These are phyloP conservation scores for Sporothrix variecibatus DNA, from an alignment of 2,329 filamentous ascomycete genomes.

Conservation along the genomic window DNA sequence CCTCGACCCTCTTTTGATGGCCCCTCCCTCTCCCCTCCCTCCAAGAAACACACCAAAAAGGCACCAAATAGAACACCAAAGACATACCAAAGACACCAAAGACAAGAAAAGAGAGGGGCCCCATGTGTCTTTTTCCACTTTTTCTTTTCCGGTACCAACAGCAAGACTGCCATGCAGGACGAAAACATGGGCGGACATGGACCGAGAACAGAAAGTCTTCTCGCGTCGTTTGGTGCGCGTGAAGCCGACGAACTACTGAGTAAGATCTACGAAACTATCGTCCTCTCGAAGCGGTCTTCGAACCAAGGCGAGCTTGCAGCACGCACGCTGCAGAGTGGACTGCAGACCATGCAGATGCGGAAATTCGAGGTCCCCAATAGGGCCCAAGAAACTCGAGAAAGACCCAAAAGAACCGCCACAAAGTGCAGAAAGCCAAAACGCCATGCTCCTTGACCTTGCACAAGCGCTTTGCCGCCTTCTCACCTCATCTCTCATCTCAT, in stretches of 20 bases:
- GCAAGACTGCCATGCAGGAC: background rate
- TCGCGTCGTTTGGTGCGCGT: background rate
- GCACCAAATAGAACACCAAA: background rate
- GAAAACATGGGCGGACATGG: background rate
- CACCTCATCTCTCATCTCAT: background rate
- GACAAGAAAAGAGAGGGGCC: background rate
- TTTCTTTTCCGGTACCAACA: background rate
- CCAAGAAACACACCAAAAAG: background rate
- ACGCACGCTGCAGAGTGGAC: conserved; percentile 2
- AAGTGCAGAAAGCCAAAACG: background rate
- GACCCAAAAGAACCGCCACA: background rate
- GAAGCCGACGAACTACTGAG: background rate
- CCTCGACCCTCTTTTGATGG: background rate
- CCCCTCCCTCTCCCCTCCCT: background rate
- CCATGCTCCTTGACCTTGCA: background rate
- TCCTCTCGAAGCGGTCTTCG: background rate
- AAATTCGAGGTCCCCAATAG: background rate
- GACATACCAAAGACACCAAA: background rate
- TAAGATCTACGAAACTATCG: too few species aligned
- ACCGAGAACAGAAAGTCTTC: background rate
- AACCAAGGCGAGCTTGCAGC: conserved; percentile 13
- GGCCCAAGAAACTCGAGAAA: background rate
- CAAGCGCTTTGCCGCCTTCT: background rate
- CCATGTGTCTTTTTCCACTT: conserved; percentile 11
- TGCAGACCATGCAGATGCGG: conserved; percentile 1